Base-by-base conservation (phyloP, 2,329 filamentous ascomycete species). In the Geosmithia flava region DNA sequence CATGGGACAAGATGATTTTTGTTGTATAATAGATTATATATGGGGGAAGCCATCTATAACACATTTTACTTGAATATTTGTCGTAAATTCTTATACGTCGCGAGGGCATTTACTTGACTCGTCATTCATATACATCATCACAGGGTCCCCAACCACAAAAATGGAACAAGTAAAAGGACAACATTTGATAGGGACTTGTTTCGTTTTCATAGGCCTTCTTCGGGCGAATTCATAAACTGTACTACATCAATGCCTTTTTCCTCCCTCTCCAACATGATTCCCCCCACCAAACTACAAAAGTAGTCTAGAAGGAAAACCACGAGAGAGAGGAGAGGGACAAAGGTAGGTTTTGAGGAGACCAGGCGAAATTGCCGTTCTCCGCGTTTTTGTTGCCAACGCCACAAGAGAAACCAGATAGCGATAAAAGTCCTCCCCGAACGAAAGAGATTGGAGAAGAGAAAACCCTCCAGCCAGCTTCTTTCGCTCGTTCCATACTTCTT, bases 321-420 rank as follows among this genome's bases (percentile, higher is more conserved):
- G 33, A 56, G 49, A 56, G 52, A 53, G 55, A 64, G 33, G 33
- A 3, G 13, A 37, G 15, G 15, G 33, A 11, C 15, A 65, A 66
- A 62, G 56, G 66, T 69, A 71, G 68, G 69, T 64, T 80, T n/a
- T n/a, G n/a, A n/a, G 73, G 75, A 72, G 77, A 81, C 76, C 76
- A 80, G 76, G 76, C 75, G 68, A 68, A 61, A 62, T 68, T 64
- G 80, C 80, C 80, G 80, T 84, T 82, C 80, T 71, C 76, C 80
- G 76, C 80, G 80, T 81, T 43, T 75, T 71, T 79, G 23, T 27
- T 81, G 78, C 81, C 78, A 78, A 75, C 72, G 73, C 75, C 76
- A 77, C 71, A 76, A 66, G 65, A 70, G 62, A 70, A 67, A 68
- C 71, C 70, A 74, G 66, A 69, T 65, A 46, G 44, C 47, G 44